Evolutionary conservation across 768 basidiomycete species (phyloP).

Genomic region (Tulasnella sp.): DNA sequence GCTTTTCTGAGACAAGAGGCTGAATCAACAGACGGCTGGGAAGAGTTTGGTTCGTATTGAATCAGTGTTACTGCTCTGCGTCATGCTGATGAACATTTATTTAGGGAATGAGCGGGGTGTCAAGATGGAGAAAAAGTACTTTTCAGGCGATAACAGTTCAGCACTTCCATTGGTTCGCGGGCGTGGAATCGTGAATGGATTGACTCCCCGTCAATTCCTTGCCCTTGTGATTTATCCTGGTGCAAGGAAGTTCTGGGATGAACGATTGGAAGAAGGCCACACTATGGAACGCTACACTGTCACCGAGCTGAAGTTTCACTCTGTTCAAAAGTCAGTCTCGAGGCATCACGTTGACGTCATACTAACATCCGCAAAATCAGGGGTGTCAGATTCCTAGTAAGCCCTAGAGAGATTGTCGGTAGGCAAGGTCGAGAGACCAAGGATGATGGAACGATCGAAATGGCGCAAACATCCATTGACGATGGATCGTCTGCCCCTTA

Average conservation of each 20-base stretch:
- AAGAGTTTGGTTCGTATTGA: conserved; percentile 9
- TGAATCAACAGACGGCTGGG: conserved; percentile 18
- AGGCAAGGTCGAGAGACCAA: conserved; percentile 7
- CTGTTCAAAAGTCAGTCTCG: conserved; percentile 13
- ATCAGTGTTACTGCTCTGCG: background rate
- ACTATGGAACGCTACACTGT: conserved; percentile 1
- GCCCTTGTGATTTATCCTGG: conserved; percentile 13
- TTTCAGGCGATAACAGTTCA: conserved; percentile 15
- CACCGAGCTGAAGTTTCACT: conserved; percentile 10
- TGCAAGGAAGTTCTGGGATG: conserved; percentile 7
- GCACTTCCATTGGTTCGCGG: conserved; percentile 17
- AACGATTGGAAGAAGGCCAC: background rate
- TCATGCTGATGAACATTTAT: background rate
- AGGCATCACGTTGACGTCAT: background rate
- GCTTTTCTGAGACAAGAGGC: conserved; percentile 16
- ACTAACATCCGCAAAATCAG: background rate
- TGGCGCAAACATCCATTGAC: conserved; percentile 17
- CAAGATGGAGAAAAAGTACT: conserved; percentile 17
- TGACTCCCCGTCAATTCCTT: conserved; percentile 14
- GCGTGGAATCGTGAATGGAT: conserved; percentile 14
- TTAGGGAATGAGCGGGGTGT: conserved; percentile 16
- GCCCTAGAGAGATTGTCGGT: conserved; percentile 17
- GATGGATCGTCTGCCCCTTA: conserved; percentile 9
- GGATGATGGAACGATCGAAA: conserved; percentile 15
- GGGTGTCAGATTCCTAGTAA: conserved; percentile 15